phyloP scores from a whole-genome alignment of 768 basidiomycete species.

The Coprinopsis marcescibilis region DNA sequence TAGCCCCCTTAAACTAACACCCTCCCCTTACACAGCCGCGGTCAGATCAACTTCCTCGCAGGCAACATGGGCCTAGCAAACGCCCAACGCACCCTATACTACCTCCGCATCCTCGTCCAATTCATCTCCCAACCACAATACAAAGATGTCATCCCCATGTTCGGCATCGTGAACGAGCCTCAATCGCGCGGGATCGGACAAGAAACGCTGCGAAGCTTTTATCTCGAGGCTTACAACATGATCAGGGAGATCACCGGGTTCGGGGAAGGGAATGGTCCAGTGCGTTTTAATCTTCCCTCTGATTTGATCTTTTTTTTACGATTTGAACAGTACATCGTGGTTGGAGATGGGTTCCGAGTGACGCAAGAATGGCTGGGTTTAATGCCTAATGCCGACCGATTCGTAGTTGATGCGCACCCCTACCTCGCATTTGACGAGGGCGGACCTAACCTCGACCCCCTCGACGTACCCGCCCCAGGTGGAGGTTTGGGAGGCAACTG shows the following conservation, averaged over 20 bases:
- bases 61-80: constrained; percentile 86
- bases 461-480: constrained; percentile 25
- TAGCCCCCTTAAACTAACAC: constrained; percentile 18
- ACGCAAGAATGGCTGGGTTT: constrained; percentile 40
- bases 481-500: constrained; percentile 38
- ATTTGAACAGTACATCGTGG: constrained; percentile 39
- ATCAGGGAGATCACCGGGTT: constrained; percentile 66
- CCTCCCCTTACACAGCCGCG: constrained; percentile 51
- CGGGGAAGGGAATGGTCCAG: constrained; percentile 62
- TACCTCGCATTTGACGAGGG: constrained; percentile 60
- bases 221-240: constrained; percentile 52
- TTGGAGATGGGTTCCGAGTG: constrained; percentile 43
- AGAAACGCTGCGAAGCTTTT: constrained; percentile 50
- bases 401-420: constrained; percentile 62
- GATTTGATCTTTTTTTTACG: not conserved
- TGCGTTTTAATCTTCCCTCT: constrained; percentile 12
- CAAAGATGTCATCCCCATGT: constrained; percentile 56
- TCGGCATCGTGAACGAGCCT: constrained; percentile 69
- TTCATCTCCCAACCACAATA: constrained; percentile 80
- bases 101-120: constrained; percentile 72
- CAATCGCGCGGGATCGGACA: constrained; percentile 41
- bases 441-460: constrained; percentile 26
- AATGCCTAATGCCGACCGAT: constrained; percentile 52
- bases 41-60: constrained; percentile 48
- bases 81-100: constrained; percentile 71